Conservation (phyloP, 2,329 filamentous ascomycete species). For the Cladophialophora bantiana region DNA sequence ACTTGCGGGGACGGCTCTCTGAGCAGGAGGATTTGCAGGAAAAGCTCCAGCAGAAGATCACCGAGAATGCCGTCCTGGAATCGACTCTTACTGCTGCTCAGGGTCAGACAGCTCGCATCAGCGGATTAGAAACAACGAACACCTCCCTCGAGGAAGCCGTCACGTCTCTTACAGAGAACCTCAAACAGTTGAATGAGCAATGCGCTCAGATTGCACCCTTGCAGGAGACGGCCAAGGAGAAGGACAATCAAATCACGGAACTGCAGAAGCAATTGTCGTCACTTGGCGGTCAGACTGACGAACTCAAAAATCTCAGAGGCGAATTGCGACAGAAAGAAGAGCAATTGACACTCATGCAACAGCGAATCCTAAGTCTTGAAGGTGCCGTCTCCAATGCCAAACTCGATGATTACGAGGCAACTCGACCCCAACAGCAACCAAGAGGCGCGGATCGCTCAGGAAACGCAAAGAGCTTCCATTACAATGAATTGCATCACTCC, state of each 20-base stretch:
- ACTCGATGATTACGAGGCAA: constrained; percentile 13
- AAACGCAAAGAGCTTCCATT: neutral
- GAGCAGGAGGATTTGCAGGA: neutral
- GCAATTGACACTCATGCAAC: constrained; percentile 11
- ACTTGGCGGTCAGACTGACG: neutral
- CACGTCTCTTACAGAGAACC: constrained; percentile 7
- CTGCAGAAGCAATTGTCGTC: constrained; percentile 2
- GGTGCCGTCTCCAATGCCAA: constrained; percentile 23
- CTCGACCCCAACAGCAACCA: neutral
- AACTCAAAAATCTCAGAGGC: constrained; percentile 15
- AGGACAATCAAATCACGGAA: constrained; percentile 16
- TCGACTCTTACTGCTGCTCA: constrained; percentile 17
- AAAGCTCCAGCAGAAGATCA: constrained; percentile 8
- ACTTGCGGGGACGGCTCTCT: neutral
- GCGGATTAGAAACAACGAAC: neutral
- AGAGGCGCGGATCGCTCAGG: constrained; percentile 26
- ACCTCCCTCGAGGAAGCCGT: constrained; percentile 9
- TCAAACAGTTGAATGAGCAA: constrained; percentile 10
- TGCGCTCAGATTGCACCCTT: constrained; percentile 14
- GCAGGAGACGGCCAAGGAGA: constrained; percentile 6
- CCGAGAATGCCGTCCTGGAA: neutral
- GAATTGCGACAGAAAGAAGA: constrained; percentile 15
- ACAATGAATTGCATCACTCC: neutral
- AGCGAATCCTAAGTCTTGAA: constrained; percentile 22
- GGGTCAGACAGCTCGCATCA: neutral